Conservation (phyloP, 2,329 filamentous ascomycete species). For the Pyrenochaeta sp. region DNA sequence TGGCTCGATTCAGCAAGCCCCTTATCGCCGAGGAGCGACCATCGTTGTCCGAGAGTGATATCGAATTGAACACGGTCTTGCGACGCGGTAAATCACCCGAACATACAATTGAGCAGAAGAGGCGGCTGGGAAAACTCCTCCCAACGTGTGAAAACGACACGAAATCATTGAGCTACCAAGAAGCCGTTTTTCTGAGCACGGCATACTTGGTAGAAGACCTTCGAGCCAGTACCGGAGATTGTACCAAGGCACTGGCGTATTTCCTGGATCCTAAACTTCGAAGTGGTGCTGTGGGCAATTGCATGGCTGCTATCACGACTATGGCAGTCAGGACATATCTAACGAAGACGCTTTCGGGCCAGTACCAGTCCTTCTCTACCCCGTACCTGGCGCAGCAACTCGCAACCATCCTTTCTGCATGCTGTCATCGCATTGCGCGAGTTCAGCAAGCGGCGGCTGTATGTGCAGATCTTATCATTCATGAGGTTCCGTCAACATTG, state of each 20-base stretch:
- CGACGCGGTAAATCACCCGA: conserved; percentile 84
- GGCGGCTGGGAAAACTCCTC: conserved; percentile 74
- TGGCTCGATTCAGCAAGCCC: conserved; percentile 87
- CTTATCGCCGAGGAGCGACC: conserved; percentile 87
- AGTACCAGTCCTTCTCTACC: conserved; percentile 81
- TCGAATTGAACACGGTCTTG: conserved; percentile 93
- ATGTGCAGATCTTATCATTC: conserved; percentile 86
- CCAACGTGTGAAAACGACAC: conserved; percentile 81
- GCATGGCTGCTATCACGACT: conserved; percentile 69
- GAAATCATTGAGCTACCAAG: conserved; percentile 82
- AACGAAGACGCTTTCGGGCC: conserved; percentile 73
- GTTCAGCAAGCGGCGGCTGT: conserved; percentile 86
- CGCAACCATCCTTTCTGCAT: conserved; percentile 82
- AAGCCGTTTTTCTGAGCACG: conserved; percentile 90
- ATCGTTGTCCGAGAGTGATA: conserved; percentile 92
- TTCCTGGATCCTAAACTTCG: conserved; percentile 90
- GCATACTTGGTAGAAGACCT: conserved; percentile 89
- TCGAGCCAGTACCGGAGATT: conserved; percentile 85
- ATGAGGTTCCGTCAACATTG: conserved; percentile 83
- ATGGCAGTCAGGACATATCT: conserved; percentile 82
- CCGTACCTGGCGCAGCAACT: conserved; percentile 90
- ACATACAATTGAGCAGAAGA: conserved; percentile 81
- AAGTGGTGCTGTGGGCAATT: conserved; percentile 66
- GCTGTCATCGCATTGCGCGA: conserved; percentile 91
- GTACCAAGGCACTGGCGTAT: conserved; percentile 87